These are phyloP conservation scores for Hygrocybe punicea DNA, from an alignment of 768 basidiomycete genomes.

Conservation along the genomic window DNA sequence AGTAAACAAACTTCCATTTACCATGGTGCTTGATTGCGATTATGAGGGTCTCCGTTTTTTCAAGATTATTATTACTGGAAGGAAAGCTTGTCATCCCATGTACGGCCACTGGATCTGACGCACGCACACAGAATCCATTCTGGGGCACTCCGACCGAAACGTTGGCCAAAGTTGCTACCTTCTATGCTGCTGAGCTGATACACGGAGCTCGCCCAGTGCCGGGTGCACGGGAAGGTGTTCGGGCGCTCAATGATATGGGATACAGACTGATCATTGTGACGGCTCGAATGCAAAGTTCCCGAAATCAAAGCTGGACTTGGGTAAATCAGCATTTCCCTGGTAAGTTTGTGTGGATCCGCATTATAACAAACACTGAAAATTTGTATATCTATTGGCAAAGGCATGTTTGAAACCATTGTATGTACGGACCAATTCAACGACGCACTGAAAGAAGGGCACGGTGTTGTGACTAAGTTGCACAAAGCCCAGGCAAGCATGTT, in stretches of 20 bases:
- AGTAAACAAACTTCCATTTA: constrained; percentile 20
- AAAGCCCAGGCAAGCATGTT: constrained; percentile 58
- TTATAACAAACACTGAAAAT: neutral
- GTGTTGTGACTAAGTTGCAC: constrained; percentile 53
- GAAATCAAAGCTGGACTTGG: constrained; percentile 65
- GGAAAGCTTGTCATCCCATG: constrained; percentile 31
- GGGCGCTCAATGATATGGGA: constrained; percentile 57
- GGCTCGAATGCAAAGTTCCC: constrained; percentile 55
- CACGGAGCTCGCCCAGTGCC: constrained; percentile 49
- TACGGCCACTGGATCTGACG: neutral
- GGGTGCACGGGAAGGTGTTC: constrained; percentile 58
- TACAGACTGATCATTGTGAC: constrained; percentile 73
- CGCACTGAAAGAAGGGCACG: constrained; percentile 43
- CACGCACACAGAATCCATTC: constrained; percentile 42
- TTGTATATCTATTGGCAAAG: constrained; percentile 22
- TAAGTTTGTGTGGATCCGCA: constrained; percentile 19
- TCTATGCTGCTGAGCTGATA: constrained; percentile 53
- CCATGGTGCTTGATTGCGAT: neutral
- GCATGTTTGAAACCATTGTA: constrained; percentile 55
- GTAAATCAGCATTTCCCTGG: constrained; percentile 62
- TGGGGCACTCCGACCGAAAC: constrained; percentile 65
- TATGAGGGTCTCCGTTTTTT: constrained; percentile 3
- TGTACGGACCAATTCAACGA: constrained; percentile 73
- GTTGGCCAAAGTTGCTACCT: constrained; percentile 53
- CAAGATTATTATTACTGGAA: constrained; percentile 77